Base-by-base conservation (phyloP, 192 early-diverging fungal genomes). In the Rhizophagus sp. region DNA sequence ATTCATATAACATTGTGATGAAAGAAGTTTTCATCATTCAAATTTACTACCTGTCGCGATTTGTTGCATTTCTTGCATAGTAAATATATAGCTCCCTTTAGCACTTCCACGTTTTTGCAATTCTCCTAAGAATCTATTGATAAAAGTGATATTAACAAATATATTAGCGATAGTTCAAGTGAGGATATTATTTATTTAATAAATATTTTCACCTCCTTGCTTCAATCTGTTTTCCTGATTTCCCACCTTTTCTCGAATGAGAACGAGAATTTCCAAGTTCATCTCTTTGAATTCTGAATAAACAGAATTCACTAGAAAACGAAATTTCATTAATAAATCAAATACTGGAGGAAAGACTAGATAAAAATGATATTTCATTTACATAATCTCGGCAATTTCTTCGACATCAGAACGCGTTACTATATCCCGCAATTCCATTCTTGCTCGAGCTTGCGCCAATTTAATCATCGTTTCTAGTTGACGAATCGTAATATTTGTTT, bases 381-480 rank as follows among this genome's bases (percentile, higher is more conserved):
- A 88, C 94, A 96, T 92, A 65, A 96, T 90, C 50, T 95, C 91
- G 36, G 94, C 81, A 25, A 95, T 92, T 84, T 96, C 93, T 70
- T 88, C 82, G 12, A 93, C 95, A 81, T 96, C 95, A 15, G 85
- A 73, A 34, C 85, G 81, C 0, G 91, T 94, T 2, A 94, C 94
- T n/a, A 84, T 73, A 50, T 92, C 90, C 11, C 95, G 90, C 67
- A 96, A 84, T 82, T 94, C 95, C 15, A 89, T 87, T 1, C 93
- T 87, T 0, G 95, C 95, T 11, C 93, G 87, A 0, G 94, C 95
- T 87, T 95, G 92, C 0, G 93, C 87, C 79, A 95, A 82, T 17
- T 92, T 83, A 39, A 95, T 89, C 84, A 95, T 85, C 11, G 94
- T 93, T 82, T 96, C 95, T 2, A 96, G 86, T 80, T 96, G 94